Percentiles rank a stretch among this genome's conserved stretches.
Conservation (phyloP, 202 grass and related monocot genomes). For the Setaria italica region DNA sequence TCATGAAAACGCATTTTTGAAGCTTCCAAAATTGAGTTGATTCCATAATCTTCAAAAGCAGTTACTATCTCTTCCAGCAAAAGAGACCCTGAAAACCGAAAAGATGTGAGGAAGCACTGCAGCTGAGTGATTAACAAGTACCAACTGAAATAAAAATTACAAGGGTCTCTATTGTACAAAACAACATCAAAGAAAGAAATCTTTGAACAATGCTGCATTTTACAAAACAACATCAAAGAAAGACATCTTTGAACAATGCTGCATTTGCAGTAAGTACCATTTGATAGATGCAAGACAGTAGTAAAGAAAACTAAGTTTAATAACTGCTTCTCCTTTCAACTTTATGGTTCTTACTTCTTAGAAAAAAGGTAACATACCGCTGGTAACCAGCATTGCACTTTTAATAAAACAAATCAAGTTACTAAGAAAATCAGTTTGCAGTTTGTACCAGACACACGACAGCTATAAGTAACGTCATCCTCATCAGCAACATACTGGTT, state of each 20-base stretch:
- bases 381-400: neutral
- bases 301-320: constrained; percentile 3
- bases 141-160: neutral
- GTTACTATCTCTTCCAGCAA: constrained; percentile 91
- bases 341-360: neutral
- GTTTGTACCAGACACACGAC: constrained; percentile 92
- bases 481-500: constrained; percentile 98
- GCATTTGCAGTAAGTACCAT: neutral
- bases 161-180: neutral
- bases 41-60: constrained; percentile 75
- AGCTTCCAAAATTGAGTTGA: constrained; percentile 75
- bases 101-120: constrained; percentile 35
- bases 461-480: constrained; percentile 92
- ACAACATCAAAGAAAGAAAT: neutral
- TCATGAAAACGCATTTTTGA: constrained; percentile 69
- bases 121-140: constrained; percentile 14
- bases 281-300: constrained; percentile 22
- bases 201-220: neutral
- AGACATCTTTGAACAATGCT: neutral
- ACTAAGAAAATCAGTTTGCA: constrained; percentile 31
- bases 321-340: neutral
- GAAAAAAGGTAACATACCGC: neutral
- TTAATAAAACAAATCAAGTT: constrained; percentile 29
- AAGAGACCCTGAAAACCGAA: constrained; percentile 69
- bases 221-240: neutral